Base-by-base conservation (phyloP, 176 grass and related monocot genomes). In the Oryza officinalis region DNA sequence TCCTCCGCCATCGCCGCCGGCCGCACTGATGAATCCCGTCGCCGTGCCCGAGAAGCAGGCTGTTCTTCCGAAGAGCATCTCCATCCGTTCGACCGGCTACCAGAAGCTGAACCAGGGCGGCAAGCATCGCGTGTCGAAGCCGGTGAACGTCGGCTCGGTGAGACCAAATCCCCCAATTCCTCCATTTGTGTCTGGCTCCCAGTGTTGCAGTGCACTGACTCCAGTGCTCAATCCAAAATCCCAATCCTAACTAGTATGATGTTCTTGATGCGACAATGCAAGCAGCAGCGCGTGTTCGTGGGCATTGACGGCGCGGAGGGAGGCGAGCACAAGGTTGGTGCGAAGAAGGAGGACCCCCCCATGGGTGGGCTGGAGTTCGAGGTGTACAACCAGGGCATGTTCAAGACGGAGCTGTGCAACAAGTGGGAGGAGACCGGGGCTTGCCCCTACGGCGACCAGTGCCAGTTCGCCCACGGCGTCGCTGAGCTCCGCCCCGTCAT, bases 341-440 rank as follows among this genome's bases (percentile, higher is more conserved):
- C 8, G 28, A 67, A 79, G 28, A 67, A 79, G 69, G 80, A 88
- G 79, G 50, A 78, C 71, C 40, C 77, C 79, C 71, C 80, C 63
- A 70, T 69, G 14, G 88, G 72, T 31, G 83, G 89, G 69, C 35
- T 92, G 76, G 86, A 99, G 81, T 73, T 96, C 83, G 86, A 99
- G 80, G 97, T 92, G 75, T 99, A 84, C 89, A 92, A 87, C 88
- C 97, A 99, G 81, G 97, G 93, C 32, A 99, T 91, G 93, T 94
- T 92, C 82, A 99, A 99, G 90, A 96, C 97, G 32, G 97, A 99
- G 91, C 89, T 96, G 10, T 99, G 97, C 93, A 99, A 99, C 89
- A 99, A 94, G 67, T 99, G 97, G 97, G 97, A 94, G 86, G 93
- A 99, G 88, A 86, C 73, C 4, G 89, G 97, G 49, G 71, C 83